Percentiles rank a stretch among this genome's conserved stretches.
Evolutionary conservation across 768 basidiomycete species (phyloP).

Genomic region (Russula dissimulans): DNA sequence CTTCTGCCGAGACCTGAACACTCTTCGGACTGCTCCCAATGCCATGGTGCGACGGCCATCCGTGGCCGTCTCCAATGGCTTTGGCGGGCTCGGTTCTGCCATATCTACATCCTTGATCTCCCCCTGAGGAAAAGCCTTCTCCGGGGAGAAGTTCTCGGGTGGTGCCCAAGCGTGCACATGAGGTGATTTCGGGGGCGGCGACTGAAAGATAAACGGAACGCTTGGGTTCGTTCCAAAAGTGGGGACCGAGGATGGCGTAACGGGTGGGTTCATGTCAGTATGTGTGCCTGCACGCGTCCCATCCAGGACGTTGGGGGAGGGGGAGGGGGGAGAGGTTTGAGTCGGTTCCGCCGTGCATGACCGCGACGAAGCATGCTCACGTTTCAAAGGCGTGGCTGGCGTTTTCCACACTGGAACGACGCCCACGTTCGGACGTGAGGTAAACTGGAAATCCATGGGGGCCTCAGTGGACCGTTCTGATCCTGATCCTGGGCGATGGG

Average conservation of each 20-base stretch:
- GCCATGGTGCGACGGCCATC: constrained; percentile 46
- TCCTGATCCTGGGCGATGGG: not conserved
- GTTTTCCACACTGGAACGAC: constrained; percentile 57
- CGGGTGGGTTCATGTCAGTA: constrained; percentile 35
- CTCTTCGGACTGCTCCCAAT: constrained; percentile 53
- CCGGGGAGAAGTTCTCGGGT: constrained; percentile 48
- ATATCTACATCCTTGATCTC: constrained; percentile 68
- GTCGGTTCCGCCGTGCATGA: constrained; percentile 1
- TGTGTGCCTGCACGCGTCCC: constrained; percentile 30
- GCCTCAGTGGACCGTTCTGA: constrained; percentile 59
- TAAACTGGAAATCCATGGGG: constrained; percentile 88
- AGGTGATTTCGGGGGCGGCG: constrained; percentile 36
- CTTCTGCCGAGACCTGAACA: constrained; percentile 53
- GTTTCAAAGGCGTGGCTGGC: constrained; percentile 54
- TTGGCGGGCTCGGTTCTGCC: constrained; percentile 59
- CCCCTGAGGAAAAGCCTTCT: constrained; percentile 48
- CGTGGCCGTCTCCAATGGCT: constrained; percentile 30
- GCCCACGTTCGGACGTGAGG: constrained; percentile 46
- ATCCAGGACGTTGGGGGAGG: constrained; percentile 15
- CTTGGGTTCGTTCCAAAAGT: constrained; percentile 57
- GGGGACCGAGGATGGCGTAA: constrained; percentile 30
- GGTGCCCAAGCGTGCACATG: constrained; percentile 56
- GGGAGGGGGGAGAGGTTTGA: constrained; percentile 31
- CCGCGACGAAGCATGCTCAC: constrained; percentile 37
- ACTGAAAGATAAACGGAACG: constrained; percentile 66